Conservation (phyloP, 306 rosid genomes). For the Luffa aegyptiaca region DNA sequence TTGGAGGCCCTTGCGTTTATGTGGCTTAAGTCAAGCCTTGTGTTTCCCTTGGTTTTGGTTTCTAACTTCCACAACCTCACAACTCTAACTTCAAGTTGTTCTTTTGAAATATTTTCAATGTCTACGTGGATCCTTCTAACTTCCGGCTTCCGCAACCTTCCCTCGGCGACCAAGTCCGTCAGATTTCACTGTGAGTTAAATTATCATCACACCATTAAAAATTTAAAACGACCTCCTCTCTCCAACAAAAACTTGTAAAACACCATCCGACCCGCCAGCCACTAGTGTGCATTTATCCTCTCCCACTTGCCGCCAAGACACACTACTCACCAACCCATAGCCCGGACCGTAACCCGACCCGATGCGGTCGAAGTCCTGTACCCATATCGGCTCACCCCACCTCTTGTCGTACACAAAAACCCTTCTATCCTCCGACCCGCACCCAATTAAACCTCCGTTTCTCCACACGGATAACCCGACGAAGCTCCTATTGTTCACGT, state of each 20-base stretch:
- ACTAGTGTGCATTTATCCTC: constrained; percentile 34
- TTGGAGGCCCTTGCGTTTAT: not conserved
- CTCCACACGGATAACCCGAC: constrained; percentile 55
- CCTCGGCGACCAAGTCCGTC: not conserved
- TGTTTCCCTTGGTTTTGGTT: not conserved
- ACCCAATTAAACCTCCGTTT: constrained; percentile 36
- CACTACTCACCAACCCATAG: constrained; percentile 39
- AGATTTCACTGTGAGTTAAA: not conserved
- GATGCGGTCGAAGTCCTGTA: constrained; percentile 23
- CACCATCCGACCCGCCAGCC: constrained; percentile 55
- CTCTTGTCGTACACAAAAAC: constrained; percentile 42
- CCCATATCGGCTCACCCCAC: constrained; percentile 56
- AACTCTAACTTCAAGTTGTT: not conserved
- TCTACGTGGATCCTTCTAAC: not conserved
- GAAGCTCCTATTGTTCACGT: constrained; percentile 37
- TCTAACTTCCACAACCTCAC: not conserved
- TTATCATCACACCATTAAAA: not conserved
- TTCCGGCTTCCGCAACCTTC: not conserved
- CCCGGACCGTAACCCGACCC: constrained; percentile 3
- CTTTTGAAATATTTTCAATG: not conserved
- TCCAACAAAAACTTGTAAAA: constrained; percentile 43
- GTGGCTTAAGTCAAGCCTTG: not conserved
- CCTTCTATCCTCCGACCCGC: constrained; percentile 49
- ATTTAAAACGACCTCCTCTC: constrained; percentile 10
- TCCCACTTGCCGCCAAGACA: constrained; percentile 41